Conservation (phyloP, 2,329 filamentous ascomycete genomes). For the Claviceps maximensis region DNA sequence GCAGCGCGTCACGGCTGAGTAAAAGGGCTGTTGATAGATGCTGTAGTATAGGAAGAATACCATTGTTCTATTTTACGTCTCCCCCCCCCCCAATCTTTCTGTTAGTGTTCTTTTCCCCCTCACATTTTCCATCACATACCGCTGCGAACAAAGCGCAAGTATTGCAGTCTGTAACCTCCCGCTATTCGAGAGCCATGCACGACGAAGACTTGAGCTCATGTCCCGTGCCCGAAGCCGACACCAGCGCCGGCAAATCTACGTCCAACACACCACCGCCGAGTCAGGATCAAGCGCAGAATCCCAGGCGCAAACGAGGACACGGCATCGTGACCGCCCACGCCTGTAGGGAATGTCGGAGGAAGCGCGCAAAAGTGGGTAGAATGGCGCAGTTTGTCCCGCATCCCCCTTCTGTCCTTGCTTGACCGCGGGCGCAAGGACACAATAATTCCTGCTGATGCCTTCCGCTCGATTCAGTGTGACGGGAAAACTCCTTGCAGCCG, state of each 20-base stretch:
- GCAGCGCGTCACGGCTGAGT: not conserved
- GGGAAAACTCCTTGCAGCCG: slow-evolving; percentile 40
- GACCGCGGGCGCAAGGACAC: too few relatives aligned
- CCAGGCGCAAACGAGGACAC: slow-evolving; percentile 37
- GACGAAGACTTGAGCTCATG: not conserved
- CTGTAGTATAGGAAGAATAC: too few relatives aligned
- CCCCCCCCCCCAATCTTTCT: not conserved
- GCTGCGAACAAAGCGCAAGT: too few relatives aligned
- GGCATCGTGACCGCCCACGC: slow-evolving; percentile 45
- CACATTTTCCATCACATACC: too few relatives aligned
- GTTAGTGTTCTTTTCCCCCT: not conserved
- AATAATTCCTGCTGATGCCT: not conserved
- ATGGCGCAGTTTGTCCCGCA: too few relatives aligned
- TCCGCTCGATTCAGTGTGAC: slow-evolving; percentile 34
- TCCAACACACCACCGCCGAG: not conserved
- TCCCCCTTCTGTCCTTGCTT: too few relatives aligned
- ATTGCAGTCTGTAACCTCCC: too few relatives aligned
- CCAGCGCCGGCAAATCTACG: not conserved
- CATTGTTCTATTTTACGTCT: too few relatives aligned
- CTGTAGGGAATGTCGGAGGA: slow-evolving; percentile 47
- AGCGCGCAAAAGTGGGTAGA: slow-evolving; percentile 40
- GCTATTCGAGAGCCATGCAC: not conserved
- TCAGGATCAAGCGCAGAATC: not conserved
- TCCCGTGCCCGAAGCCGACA: not conserved
- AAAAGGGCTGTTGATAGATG: not conserved